Percentiles rank a stretch among this genome's conserved stretches.
Conservation (phyloP, 2,329 filamentous ascomycete genomes). For the Scleromitrula shiraiana region DNA sequence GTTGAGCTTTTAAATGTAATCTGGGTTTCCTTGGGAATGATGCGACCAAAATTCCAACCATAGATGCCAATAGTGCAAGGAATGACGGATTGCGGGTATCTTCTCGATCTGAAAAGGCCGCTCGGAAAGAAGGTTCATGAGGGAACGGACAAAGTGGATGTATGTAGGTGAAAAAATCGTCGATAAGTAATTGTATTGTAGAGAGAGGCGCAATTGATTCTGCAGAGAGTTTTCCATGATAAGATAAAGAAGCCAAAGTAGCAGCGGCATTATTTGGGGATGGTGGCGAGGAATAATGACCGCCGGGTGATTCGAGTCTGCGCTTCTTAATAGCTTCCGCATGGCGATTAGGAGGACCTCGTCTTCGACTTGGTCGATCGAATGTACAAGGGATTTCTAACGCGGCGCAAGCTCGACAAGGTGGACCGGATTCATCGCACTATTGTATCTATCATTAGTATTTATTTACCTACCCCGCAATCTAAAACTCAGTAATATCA, state of each 20-base stretch:
- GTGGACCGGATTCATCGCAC: constrained; percentile 60
- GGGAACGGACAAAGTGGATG: constrained; percentile 71
- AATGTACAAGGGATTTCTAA: constrained; percentile 62
- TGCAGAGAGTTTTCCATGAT: constrained; percentile 42
- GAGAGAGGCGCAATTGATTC: constrained; percentile 65
- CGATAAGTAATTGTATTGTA: constrained; percentile 60
- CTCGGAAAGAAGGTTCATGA: constrained; percentile 69
- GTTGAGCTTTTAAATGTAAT: constrained; percentile 59
- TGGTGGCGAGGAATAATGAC: constrained; percentile 23
- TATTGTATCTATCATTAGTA: constrained; percentile 26
- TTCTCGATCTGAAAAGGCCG: constrained; percentile 57
- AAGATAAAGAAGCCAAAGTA: constrained; percentile 28
- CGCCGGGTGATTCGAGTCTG: constrained; percentile 32
- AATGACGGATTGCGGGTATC: constrained; percentile 61
- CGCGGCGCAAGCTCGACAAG: constrained; percentile 55
- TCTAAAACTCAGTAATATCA: not conserved
- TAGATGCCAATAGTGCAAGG: constrained; percentile 62
- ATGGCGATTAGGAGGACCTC: constrained; percentile 59
- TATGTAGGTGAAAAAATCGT: constrained; percentile 79
- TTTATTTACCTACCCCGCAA: constrained; percentile 3
- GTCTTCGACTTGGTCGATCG: constrained; percentile 52
- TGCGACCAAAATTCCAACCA: constrained; percentile 66
- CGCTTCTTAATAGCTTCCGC: constrained; percentile 59
- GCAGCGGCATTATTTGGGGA: constrained; percentile 28
- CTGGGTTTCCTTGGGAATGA: constrained; percentile 68